These are phyloP conservation scores for Podospora sp. DNA, from an alignment of 495 filamentous ascomycete genomes.

Conservation along the genomic window DNA sequence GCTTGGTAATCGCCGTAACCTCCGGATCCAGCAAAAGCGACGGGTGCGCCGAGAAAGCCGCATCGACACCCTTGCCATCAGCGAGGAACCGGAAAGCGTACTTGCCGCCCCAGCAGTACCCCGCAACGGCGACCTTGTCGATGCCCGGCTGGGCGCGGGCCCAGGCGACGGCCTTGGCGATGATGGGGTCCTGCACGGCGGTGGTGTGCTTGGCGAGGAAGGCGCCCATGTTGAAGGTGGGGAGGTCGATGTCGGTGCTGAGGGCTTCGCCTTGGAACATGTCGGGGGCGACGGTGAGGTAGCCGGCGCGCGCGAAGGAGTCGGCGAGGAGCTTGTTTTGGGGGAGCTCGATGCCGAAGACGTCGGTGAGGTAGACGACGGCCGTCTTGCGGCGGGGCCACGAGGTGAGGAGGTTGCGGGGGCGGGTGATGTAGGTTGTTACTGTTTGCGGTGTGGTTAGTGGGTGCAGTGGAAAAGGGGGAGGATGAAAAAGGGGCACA, in stretches of 20 bases:
- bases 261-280: conserved; percentile 67
- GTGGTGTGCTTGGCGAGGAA: conserved; percentile 60
- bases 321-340: conserved; percentile 75
- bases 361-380: conserved; percentile 59
- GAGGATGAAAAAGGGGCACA: background rate
- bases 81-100: conserved; percentile 47
- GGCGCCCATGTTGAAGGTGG: conserved; percentile 52
- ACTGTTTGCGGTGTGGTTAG: background rate
- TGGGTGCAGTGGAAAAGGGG: background rate
- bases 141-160: conserved; percentile 57
- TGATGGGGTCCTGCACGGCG: conserved; percentile 61
- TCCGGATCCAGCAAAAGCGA: conserved; percentile 65
- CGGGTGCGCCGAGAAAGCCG: conserved; percentile 70
- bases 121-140: conserved; percentile 64
- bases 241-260: conserved; percentile 48
- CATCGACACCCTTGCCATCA: conserved; percentile 55
- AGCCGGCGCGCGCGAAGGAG: conserved; percentile 73
- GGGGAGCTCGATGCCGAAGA: conserved; percentile 60
- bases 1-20: conserved; percentile 60
- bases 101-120: conserved; percentile 63
- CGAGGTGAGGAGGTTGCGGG: conserved; percentile 3
- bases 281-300: conserved; percentile 73
- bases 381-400: conserved; percentile 24
- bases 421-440: background rate
- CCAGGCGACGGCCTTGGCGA: conserved; percentile 61